These are phyloP conservation scores for Cercophora samala DNA, from an alignment of 495 filamentous ascomycete species.

Conservation along the genomic window DNA sequence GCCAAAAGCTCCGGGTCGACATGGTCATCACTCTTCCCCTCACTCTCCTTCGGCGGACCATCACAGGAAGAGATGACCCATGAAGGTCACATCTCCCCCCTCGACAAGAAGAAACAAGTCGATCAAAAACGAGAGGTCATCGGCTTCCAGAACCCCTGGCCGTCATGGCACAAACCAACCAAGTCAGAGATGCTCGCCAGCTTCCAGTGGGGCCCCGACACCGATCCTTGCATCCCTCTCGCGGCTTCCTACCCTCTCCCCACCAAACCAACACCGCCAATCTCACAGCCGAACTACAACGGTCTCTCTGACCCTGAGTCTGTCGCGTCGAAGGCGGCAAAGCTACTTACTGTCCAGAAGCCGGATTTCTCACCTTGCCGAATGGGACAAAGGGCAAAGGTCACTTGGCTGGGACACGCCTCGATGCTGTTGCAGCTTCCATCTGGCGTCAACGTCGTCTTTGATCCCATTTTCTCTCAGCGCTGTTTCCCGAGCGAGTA, in stretches of 20 bases:
- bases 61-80: conserved; percentile 6
- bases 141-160: conserved; percentile 55
- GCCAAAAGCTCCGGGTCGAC: not conserved
- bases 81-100: not conserved
- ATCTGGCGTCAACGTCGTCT: conserved; percentile 32
- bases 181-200: conserved; percentile 27
- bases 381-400: conserved; percentile 26
- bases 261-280: not conserved
- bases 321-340: conserved; percentile 21
- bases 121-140: not conserved
- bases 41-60: not conserved
- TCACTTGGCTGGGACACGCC: conserved; percentile 56
- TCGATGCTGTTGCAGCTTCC: conserved; percentile 44
- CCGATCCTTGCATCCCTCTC: conserved; percentile 22
- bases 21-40: conserved; percentile 23
- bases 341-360: conserved; percentile 21
- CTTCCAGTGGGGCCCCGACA: conserved; percentile 28
- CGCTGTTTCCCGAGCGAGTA: conserved; percentile 45
- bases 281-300: conserved; percentile 14
- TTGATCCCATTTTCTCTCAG: conserved; percentile 55
- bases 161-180: conserved; percentile 40
- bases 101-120: not conserved
- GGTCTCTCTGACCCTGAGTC: conserved; percentile 22
- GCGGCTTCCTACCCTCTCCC: conserved; percentile 15
- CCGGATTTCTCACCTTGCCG: conserved; percentile 28